Percentiles rank a stretch among this genome's conserved stretches.
Conservation (phyloP, 805 yeast species). For the Saturnispora besseyi region DNA sequence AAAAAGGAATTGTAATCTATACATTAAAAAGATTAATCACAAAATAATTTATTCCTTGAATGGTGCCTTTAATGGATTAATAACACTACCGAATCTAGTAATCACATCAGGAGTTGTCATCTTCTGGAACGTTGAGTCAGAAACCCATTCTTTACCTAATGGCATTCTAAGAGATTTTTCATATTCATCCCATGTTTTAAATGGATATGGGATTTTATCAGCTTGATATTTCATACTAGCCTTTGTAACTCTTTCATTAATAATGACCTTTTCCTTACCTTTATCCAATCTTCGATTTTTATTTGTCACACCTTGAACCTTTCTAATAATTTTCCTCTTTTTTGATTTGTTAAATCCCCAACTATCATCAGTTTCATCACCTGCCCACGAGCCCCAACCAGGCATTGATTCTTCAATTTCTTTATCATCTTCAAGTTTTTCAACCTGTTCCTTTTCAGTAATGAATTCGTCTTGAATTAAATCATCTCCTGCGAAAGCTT, state of each 20-base stretch:
- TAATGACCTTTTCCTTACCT: conserved; percentile 69
- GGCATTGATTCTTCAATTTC: conserved; percentile 81
- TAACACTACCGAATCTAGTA: conserved; percentile 79
- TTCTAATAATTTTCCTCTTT: conserved; percentile 58
- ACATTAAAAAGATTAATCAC: conserved; percentile 6
- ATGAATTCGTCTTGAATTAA: conserved; percentile 68
- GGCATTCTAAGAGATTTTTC: conserved; percentile 92
- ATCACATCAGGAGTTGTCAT: conserved; percentile 83
- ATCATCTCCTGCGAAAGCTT: conserved; percentile 97
- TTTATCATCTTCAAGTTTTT: conserved; percentile 69
- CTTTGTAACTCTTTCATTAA: conserved; percentile 80
- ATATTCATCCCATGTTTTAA: conserved; percentile 86
- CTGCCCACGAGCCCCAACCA: conserved; percentile 99
- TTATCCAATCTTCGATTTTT: conserved; percentile 71
- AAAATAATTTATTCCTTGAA: conserved; percentile 35
- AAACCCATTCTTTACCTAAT: conserved; percentile 95
- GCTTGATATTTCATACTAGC: conserved; percentile 81
- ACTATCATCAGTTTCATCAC: conserved; percentile 30
- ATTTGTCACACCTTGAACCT: conserved; percentile 66
- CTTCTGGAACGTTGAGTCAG: conserved; percentile 77
- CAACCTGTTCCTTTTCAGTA: conserved; percentile 59
- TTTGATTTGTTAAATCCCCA: conserved; percentile 28
- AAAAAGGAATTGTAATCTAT: not conserved
- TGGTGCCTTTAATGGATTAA: conserved; percentile 88
- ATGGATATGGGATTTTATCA: conserved; percentile 89